Evolutionary conservation across 2,329 filamentous ascomycete species (phyloP).

Genomic region (Aspergillus sp.): DNA sequence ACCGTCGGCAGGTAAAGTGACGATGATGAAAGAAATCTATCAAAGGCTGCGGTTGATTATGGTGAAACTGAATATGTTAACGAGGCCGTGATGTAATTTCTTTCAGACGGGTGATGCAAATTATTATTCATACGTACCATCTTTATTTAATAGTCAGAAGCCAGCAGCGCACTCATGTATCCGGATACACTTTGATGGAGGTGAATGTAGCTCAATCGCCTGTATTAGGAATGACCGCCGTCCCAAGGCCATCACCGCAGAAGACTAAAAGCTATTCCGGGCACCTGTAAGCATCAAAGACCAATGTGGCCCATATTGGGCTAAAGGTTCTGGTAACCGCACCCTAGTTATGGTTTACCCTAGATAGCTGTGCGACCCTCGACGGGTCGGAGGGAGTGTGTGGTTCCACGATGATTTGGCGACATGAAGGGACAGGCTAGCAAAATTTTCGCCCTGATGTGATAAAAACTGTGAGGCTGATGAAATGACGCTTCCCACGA

Average conservation of each 20-base stretch:
- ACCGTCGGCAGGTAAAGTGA: conserved; percentile 21
- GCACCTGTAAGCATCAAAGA: neutral
- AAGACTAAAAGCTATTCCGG: neutral
- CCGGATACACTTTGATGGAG: neutral
- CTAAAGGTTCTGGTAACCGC: neutral
- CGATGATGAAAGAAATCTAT: conserved; percentile 35
- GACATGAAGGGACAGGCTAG: conserved; percentile 10
- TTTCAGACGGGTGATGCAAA: neutral
- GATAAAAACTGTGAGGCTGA: conserved; percentile 18
- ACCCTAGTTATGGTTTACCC: neutral
- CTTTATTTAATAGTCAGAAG: neutral
- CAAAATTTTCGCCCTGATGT: conserved; percentile 4
- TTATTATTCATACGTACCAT: neutral
- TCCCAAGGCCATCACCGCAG: neutral
- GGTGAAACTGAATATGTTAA: conserved; percentile 28
- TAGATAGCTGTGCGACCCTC: conserved; percentile 17
- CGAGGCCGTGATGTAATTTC: conserved; percentile 8
- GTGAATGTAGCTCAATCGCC: neutral
- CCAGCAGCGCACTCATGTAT: neutral
- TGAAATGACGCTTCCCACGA: conserved; percentile 9
- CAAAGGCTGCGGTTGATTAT: conserved; percentile 29
- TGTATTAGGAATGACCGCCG: neutral
- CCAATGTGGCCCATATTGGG: neutral
- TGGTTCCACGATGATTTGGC: conserved; percentile 19
- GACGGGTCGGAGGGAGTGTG: conserved; percentile 11